Evolutionary conservation across 768 basidiomycete genomes (phyloP).

Genomic region (Lentinula aciculospora): DNA sequence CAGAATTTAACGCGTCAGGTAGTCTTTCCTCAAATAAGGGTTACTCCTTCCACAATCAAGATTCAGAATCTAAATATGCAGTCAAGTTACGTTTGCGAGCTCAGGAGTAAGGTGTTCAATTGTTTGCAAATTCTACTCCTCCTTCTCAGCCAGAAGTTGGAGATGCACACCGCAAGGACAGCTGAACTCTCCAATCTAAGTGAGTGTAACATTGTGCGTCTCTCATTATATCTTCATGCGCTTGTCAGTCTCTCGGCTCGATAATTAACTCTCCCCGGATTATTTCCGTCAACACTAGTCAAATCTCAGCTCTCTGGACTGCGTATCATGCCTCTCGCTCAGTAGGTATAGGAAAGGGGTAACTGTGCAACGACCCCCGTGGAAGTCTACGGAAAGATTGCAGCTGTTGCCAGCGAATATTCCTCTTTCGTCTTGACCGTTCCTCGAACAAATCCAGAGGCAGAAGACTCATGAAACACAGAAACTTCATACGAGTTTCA

Average conservation of each 20-base stretch:
- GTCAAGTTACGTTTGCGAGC: constrained; percentile 63
- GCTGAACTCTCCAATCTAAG: too few species aligned
- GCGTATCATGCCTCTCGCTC: constrained; percentile 83
- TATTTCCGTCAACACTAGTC: constrained; percentile 54
- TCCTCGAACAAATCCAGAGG: constrained; percentile 38
- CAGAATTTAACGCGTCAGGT: background rate
- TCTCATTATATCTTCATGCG: too few species aligned
- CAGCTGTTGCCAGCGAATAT: constrained; percentile 61
- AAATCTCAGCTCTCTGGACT: constrained; percentile 83
- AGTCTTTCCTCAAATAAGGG: background rate
- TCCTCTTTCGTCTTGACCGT: constrained; percentile 82
- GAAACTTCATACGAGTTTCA: constrained; percentile 68
- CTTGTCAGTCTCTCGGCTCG: constrained; percentile 64
- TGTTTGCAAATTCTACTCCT: constrained; percentile 8
- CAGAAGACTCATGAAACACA: constrained; percentile 25
- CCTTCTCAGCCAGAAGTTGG: constrained; percentile 15
- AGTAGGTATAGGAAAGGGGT: constrained; percentile 75
- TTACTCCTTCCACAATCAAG: background rate
- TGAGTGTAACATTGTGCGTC: too few species aligned
- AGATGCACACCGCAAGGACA: too few species aligned
- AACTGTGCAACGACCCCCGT: constrained; percentile 77
- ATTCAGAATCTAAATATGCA: constrained; percentile 53
- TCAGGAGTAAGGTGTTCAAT: constrained; percentile 42
- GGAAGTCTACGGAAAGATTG: constrained; percentile 65
- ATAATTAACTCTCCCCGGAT: constrained; percentile 79